Base-by-base conservation (phyloP, 164 flowering plant genomes). In the Saururus chinensis region DNA sequence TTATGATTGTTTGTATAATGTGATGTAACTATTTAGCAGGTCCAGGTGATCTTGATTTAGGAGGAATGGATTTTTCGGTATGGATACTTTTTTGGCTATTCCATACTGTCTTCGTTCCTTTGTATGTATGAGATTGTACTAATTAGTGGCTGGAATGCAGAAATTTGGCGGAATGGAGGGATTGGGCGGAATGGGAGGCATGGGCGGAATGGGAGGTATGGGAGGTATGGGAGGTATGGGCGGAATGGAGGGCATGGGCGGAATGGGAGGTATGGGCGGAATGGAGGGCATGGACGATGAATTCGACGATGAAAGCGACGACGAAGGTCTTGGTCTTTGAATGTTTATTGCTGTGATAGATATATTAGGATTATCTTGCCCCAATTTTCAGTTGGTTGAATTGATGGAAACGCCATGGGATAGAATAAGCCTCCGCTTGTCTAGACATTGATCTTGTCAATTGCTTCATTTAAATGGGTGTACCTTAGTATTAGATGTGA, bases 21-120 rank as follows among this genome's bases (percentile, higher is more conserved):
- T 26, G 49, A 45, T 12, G 14, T 45, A 17, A 45, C 49, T 45
- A n/a, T 19, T 30, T 40, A 13, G 0, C 55, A 84, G 89, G 73
- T 69, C 56, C 75, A 22, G 80, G 67, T 63, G 93, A 86, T 62
- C 0, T 83, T 63, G 95, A 87, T 68, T 41, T 83, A 70, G 95
- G 82, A 60, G 95, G 89, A 51, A 92, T 89, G 96, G 98, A 89
- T 69, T 89, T 89, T 78, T 87, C 96, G 76, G 98, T 89, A 82
- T 24, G 83, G 22, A 64, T 66, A 9, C 52, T 1, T 17, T 49
- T 41, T n/a, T n/a, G n/a, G 19, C 17, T 51, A 23, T 1, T 24
- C 19, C 30, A 16, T 55, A 2, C 7, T 14, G 14, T 22, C 19
- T 64, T 26, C 48, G 9, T 0, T 13, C n/a, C 19, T 26, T 57